These are phyloP conservation scores for Pterocarpus santalinus DNA, from an alignment of 306 rosid genomes.

Conservation along the genomic window DNA sequence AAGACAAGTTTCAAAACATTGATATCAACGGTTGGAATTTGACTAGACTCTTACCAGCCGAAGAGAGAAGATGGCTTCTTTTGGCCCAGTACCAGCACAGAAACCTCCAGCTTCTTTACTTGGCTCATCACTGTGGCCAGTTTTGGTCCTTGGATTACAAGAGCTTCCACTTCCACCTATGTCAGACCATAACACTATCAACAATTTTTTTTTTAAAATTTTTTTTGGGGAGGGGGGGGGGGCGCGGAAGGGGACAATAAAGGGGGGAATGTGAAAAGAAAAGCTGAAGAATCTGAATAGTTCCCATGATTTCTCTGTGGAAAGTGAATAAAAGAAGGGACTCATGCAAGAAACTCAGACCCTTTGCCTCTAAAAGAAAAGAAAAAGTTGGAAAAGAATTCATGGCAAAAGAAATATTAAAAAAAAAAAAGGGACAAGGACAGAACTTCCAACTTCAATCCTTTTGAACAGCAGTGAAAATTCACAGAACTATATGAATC, in stretches of 20 bases:
- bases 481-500: constrained; percentile 20
- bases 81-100: constrained; percentile 93
- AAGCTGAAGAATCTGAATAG: constrained; percentile 45
- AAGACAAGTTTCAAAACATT: background rate
- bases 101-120: constrained; percentile 92
- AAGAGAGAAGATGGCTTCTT: constrained; percentile 73
- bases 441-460: constrained; percentile 24
- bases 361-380: constrained; percentile 52
- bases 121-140: constrained; percentile 81
- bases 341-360: constrained; percentile 48
- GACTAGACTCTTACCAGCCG: constrained; percentile 73
- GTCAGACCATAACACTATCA: constrained; percentile 24
- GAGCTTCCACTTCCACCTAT: constrained; percentile 92
- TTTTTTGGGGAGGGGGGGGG: too few relatives aligned
- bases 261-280: constrained; percentile 44
- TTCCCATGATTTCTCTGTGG: constrained; percentile 41
- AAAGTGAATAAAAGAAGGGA: constrained; percentile 52
- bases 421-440: background rate
- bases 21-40: background rate
- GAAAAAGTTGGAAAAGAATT: constrained; percentile 21
- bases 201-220: background rate
- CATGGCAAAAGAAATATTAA: background rate
- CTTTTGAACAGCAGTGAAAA: constrained; percentile 27
- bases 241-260: constrained; percentile 25
- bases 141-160: constrained; percentile 90